These are phyloP conservation scores for Parachlorella kessleri DNA, from an alignment of 139 green algal species.

Conservation along the genomic window DNA sequence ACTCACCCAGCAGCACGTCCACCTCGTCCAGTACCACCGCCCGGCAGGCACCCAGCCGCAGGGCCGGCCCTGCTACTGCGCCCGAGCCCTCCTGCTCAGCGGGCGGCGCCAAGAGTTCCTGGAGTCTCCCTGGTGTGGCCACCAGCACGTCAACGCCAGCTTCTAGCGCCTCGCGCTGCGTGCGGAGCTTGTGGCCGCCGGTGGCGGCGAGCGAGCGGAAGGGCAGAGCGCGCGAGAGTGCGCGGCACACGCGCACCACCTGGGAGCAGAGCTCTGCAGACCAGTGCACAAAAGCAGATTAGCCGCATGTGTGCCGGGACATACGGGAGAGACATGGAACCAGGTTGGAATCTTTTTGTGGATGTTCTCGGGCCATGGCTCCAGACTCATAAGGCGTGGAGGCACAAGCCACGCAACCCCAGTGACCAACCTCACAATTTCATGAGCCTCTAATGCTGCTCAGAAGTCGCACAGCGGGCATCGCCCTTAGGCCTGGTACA, in stretches of 20 bases:
- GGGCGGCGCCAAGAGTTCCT: conserved; percentile 44
- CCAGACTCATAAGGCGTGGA: no score
- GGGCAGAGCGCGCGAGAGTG: conserved; percentile 34
- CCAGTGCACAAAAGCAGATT: no score
- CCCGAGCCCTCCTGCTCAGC: conserved; percentile 36
- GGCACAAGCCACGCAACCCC: background rate
- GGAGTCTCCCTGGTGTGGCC: conserved; percentile 74
- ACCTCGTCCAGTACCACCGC: conserved; percentile 87
- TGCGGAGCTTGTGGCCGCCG: conserved; percentile 62
- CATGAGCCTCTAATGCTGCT: no score
- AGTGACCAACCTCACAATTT: background rate
- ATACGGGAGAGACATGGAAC: no score
- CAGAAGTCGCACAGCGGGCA: no score
- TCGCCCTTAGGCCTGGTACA: no score
- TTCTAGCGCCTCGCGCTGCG: conserved; percentile 66
- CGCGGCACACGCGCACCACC: conserved; percentile 45
- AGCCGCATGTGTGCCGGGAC: no score
- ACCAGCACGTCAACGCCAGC: conserved; percentile 84
- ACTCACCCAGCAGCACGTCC: conserved; percentile 83
- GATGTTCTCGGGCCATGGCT: no score
- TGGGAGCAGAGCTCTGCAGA: conserved; percentile 55
- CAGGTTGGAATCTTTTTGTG: no score
- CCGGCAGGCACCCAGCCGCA: conserved; percentile 53
- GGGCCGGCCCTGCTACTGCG: conserved; percentile 8
- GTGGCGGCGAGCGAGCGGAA: conserved; percentile 62